Evolutionary conservation across 495 filamentous ascomycete genomes (phyloP), one percentile per base, ranked within the genome.

Genomic region (Hypoxylon crocopeplum): DNA sequence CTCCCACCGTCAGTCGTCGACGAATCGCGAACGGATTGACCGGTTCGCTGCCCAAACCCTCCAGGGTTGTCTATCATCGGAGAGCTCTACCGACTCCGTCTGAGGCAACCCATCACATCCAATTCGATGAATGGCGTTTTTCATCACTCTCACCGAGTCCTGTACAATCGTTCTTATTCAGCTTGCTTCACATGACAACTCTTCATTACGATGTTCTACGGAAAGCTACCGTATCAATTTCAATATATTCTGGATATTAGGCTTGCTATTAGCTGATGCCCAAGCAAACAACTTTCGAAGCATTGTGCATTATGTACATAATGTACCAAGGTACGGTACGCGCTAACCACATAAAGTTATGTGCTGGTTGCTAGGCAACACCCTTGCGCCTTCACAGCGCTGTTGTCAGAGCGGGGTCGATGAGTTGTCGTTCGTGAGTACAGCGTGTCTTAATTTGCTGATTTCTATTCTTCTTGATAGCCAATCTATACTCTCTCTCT

Each of bases 291-390:
- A 3, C 25, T 10, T 29, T 5, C 3, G 32, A 5, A 34, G 7
- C 13, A 12, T 5, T 12, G 5, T 7, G 13, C 32, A 7, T 3
- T 34, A 34, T 3, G 12, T 34, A 7, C n/a, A 1, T 39, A 7
- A 1, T n/a, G 21, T 30, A 47, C 51, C 32, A 38, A 39, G 30
- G 20, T 30, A 38, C 6, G 12, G 27, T 22, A n/a, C 13, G 4
- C 13, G 22, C 39, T 56, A 40, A 13, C 47, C 48, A 19, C 39
- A 48, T 52, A 22, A 4, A 40, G 51, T 29, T 47, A 48, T 57
- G 8, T 15, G 11, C 40, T 53, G 47, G 59, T 63, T 63, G 59
- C 59, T 57, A 30, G 59, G 59, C 59, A 63, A 63, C 59, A 53
- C 40, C 30, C 48, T 34, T 15, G 46, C 37, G 21, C 17, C 11